These are phyloP conservation scores for Baorangia bicolor DNA, from an alignment of 768 basidiomycete genomes.

Conservation along the genomic window DNA sequence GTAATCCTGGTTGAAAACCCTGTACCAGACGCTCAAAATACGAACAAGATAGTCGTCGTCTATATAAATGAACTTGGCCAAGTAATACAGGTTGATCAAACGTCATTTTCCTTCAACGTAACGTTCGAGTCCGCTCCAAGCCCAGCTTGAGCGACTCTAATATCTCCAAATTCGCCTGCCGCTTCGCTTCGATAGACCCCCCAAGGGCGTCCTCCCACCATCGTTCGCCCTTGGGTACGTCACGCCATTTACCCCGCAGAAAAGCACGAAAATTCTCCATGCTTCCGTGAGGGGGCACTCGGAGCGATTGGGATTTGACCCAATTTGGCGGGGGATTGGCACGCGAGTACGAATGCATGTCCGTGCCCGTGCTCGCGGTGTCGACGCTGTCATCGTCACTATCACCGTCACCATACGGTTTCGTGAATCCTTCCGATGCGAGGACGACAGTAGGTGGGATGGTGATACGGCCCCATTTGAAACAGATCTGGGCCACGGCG, in stretches of 20 bases:
- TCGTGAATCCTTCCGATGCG: slow-evolving; percentile 55
- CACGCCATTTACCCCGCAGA: slow-evolving; percentile 59
- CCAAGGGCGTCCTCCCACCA: slow-evolving; percentile 71
- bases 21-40: too few relatives aligned
- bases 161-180: slow-evolving; percentile 24
- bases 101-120: slow-evolving; percentile 4
- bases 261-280: slow-evolving; percentile 37
- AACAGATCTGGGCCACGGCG: slow-evolving; percentile 61
- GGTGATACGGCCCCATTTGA: slow-evolving; percentile 71
- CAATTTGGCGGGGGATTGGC: slow-evolving; percentile 30
- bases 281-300: slow-evolving; percentile 22
- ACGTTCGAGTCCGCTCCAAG: slow-evolving; percentile 19
- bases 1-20: neutral
- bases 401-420: slow-evolving; percentile 12
- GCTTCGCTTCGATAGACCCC: slow-evolving; percentile 42
- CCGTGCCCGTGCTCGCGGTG: neutral
- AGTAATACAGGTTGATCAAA: neutral
- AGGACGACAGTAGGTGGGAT: slow-evolving; percentile 66
- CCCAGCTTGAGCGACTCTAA: slow-evolving; percentile 22
- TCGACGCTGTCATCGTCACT: neutral
- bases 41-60: neutral
- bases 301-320: slow-evolving; percentile 24
- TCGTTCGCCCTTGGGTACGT: slow-evolving; percentile 53
- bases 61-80: neutral
- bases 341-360: slow-evolving; percentile 33